A percentile compares a stretch with the other conserved stretches of the same genome.
Evolutionary conservation across 495 filamentous ascomycete genomes (phyloP).

Genomic region (Hypoxylon crocopeplum): DNA sequence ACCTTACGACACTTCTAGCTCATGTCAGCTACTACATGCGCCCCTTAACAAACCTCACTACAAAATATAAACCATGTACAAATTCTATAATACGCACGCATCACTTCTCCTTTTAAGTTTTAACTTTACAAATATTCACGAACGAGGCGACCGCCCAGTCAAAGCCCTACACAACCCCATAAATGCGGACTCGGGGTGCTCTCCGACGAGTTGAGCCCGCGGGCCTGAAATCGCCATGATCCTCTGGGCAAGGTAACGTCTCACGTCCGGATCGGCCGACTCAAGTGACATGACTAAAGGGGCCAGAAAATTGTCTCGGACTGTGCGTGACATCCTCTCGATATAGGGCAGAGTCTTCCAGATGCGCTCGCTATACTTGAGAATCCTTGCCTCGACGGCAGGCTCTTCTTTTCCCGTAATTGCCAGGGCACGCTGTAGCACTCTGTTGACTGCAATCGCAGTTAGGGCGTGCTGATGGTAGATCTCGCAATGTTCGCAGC

Average conservation of each 20-base stretch:
- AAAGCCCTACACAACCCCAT: neutral
- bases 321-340: neutral
- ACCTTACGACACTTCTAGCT: no score
- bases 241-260: neutral
- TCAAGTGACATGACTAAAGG: neutral
- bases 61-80: no score
- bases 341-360: neutral
- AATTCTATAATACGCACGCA: no score
- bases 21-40: no score
- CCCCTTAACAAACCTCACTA: no score
- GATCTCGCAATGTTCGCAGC: neutral
- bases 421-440: neutral
- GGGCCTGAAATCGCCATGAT: neutral
- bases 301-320: neutral
- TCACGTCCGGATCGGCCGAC: neutral
- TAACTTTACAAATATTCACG: no score
- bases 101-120: no score
- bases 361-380: neutral
- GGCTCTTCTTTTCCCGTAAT: neutral
- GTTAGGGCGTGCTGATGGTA: neutral
- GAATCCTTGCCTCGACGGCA: neutral
- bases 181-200: neutral
- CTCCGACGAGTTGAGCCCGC: neutral
- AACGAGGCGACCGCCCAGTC: neutral
- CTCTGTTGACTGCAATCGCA: neutral